A percentile compares a stretch with the other conserved stretches of the same genome.
Evolutionary conservation across 495 filamentous ascomycete species (phyloP).

Genomic region (Penicillium lividum): DNA sequence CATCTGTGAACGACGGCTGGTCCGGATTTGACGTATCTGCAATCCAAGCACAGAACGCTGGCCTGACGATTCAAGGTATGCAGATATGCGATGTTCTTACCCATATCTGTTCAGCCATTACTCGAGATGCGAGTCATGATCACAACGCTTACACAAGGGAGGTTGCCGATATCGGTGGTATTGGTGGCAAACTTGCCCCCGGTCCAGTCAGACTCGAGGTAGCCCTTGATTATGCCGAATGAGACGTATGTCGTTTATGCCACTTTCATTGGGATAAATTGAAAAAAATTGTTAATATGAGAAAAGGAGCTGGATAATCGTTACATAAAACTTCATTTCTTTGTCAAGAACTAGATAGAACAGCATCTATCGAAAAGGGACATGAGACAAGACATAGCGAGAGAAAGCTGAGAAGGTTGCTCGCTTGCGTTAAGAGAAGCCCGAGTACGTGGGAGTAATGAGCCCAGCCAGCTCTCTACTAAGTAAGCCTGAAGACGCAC

Average conservation of each 20-base stretch:
- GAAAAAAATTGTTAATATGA: too few relatives aligned
- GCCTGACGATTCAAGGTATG: conserved; percentile 35
- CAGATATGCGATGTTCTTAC: conserved; percentile 32
- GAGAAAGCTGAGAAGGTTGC: too few relatives aligned
- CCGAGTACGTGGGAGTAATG: too few relatives aligned
- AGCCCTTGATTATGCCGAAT: conserved; percentile 33
- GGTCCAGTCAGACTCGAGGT: conserved; percentile 33
- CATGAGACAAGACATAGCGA: too few relatives aligned
- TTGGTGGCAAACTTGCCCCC: conserved; percentile 38
- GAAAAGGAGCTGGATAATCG: too few relatives aligned
- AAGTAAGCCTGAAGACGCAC: too few relatives aligned
- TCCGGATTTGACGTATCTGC: conserved; percentile 46
- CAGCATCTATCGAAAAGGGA: too few relatives aligned
- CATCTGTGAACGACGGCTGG: conserved; percentile 36
- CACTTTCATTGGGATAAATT: too few relatives aligned
- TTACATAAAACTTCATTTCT: too few relatives aligned
- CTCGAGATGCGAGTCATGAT: conserved; percentile 26
- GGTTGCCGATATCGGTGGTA: conserved; percentile 38
- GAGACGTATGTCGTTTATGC: conserved; percentile 14
- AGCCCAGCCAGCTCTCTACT: too few relatives aligned
- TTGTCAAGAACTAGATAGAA: too few relatives aligned
- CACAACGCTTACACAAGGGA: conserved; percentile 39
- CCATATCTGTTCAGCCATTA: conserved; percentile 35
- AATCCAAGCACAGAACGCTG: conserved; percentile 38
- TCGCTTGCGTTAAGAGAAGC: too few relatives aligned